Conservation (phyloP, 768 basidiomycete genomes). For the Cyathus striatus region DNA sequence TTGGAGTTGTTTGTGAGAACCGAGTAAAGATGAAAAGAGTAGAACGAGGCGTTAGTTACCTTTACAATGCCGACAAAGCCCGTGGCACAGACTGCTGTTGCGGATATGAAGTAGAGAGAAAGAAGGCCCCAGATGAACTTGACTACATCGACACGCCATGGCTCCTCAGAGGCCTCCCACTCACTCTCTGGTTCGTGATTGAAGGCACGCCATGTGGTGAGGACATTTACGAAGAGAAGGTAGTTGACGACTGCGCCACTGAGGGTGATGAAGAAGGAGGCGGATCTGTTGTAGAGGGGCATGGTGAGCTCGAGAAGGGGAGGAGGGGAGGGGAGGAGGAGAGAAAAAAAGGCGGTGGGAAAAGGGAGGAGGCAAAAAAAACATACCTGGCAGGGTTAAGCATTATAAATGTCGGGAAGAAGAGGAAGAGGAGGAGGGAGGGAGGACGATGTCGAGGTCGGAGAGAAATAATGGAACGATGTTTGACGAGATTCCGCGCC, state of each 20-base stretch:
- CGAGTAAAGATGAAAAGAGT: neutral
- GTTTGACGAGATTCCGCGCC: too few relatives aligned
- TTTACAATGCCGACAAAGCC: slow-evolving; percentile 68
- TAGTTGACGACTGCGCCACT: slow-evolving; percentile 28
- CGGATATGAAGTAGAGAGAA: slow-evolving; percentile 60
- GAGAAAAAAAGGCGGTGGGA: slow-evolving; percentile 4
- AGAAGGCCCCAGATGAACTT: slow-evolving; percentile 59
- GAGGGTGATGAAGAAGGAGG: slow-evolving; percentile 33
- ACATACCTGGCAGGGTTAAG: neutral
- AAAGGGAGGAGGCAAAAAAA: slow-evolving; percentile 2
- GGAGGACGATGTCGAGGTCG: too few relatives aligned
- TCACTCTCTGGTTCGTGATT: slow-evolving; percentile 45
- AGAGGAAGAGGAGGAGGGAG: neutral
- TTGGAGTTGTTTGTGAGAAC: slow-evolving; percentile 3
- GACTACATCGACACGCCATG: slow-evolving; percentile 33
- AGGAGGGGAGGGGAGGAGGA: slow-evolving; percentile 5
- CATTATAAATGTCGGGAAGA: neutral
- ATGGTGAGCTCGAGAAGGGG: slow-evolving; percentile 8
- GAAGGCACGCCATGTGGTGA: slow-evolving; percentile 26
- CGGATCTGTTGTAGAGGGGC: slow-evolving; percentile 19
- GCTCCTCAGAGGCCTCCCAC: slow-evolving; percentile 36
- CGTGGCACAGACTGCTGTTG: slow-evolving; percentile 56
- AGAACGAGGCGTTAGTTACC: slow-evolving; percentile 30
- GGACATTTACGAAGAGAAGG: slow-evolving; percentile 29
- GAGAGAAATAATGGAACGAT: too few relatives aligned